A percentile compares a stretch with the other conserved stretches of the same genome.
Evolutionary conservation across 345 rosid species (phyloP).

Genomic region (Lepidium africanum): DNA sequence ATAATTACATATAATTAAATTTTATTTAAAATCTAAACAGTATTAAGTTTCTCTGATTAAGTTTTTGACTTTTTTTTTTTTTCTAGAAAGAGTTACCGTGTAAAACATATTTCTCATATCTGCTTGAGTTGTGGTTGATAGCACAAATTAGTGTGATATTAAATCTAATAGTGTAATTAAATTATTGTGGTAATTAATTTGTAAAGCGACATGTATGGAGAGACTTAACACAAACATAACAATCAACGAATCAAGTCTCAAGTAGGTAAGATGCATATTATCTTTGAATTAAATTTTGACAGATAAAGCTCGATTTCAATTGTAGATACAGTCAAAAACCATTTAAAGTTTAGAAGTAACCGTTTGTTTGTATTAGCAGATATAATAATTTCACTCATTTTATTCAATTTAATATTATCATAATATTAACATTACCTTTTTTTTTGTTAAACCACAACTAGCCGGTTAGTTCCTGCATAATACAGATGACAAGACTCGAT

Average conservation of each 20-base stretch:
- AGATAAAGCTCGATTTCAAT: neutral
- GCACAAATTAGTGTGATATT: neutral
- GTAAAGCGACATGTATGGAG: neutral
- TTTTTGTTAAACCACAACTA: too few species aligned
- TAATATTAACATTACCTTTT: too few species aligned
- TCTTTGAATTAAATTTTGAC: neutral
- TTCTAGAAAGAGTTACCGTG: neutral
- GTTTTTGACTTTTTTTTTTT: neutral
- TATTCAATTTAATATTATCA: too few species aligned
- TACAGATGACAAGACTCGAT: too few species aligned
- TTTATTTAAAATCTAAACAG: neutral
- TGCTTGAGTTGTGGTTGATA: neutral
- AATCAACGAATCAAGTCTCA: neutral
- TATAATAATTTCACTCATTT: neutral
- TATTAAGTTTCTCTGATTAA: neutral
- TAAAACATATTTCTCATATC: too few species aligned
- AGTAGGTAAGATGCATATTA: conserved; percentile 12
- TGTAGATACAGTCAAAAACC: neutral
- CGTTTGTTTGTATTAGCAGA: conserved; percentile 2
- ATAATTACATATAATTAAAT: neutral
- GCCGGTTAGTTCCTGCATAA: too few species aligned
- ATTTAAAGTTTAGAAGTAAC: neutral
- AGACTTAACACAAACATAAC: conserved; percentile 12
- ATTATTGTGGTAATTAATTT: conserved; percentile 5
- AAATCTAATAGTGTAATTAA: neutral